These are phyloP conservation scores for Phytophthora lateralis DNA, from an alignment of 352 stramenopile species.

Conservation along the genomic window DNA sequence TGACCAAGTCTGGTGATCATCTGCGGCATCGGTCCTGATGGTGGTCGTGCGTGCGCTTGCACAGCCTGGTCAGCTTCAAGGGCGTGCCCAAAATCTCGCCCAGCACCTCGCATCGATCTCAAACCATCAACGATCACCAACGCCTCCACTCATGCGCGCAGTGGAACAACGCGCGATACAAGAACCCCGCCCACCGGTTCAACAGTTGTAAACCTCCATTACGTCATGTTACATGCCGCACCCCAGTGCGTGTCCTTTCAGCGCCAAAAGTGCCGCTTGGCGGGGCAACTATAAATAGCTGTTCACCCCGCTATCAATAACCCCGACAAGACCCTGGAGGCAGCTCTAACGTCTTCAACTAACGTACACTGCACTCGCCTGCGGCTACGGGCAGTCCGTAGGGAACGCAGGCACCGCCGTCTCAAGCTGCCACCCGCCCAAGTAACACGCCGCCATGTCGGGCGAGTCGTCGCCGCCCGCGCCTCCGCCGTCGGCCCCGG, in stretches of 20 bases:
- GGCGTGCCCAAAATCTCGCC: background rate
- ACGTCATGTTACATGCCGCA: conserved; percentile 6
- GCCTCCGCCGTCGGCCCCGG: conserved; percentile 23
- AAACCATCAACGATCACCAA: too few species aligned
- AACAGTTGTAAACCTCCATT: background rate
- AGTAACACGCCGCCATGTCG: conserved; percentile 31
- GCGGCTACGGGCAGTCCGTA: background rate
- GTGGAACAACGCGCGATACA: too few species aligned
- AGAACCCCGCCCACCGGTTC: background rate
- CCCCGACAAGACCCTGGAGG: conserved; percentile 3
- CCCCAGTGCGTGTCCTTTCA: conserved; percentile 14
- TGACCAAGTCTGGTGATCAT: background rate
- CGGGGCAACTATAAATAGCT: conserved; percentile 1
- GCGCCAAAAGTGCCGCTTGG: conserved; percentile 5
- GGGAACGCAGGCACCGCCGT: conserved; percentile 3
- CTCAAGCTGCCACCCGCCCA: conserved; percentile 18
- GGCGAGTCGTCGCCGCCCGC: conserved; percentile 30
- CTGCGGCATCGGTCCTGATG: background rate
- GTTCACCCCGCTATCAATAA: conserved; percentile 14
- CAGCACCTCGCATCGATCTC: too few species aligned
- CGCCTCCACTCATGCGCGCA: background rate
- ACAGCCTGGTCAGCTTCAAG: conserved; percentile 24
- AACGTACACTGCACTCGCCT: background rate
- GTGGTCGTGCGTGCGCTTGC: conserved; percentile 12
- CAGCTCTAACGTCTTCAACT: conserved; percentile 17